Conservation (phyloP, 164 flowering plant species). For the Magnolia sinica region DNA sequence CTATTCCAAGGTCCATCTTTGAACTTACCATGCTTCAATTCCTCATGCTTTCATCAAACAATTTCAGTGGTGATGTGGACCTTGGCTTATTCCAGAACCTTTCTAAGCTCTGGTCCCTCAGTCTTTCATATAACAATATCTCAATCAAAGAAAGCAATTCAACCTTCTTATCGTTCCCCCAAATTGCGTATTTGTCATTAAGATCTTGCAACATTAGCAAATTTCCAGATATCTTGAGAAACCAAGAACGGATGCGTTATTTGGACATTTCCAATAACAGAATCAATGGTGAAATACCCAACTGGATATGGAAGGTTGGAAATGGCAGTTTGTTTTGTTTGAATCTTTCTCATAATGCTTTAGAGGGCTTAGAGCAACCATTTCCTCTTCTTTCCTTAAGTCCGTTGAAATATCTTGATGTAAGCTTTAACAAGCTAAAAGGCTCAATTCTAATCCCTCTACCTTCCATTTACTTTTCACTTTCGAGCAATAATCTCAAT, state of each 20-base stretch:
- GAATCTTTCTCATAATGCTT: conserved; percentile 3
- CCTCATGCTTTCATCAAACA: background rate
- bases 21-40: background rate
- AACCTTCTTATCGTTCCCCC: background rate
- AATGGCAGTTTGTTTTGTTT: rapidly evolving
- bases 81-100: background rate
- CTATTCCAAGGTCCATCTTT: background rate
- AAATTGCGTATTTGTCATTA: background rate
- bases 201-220: conserved; percentile 13
- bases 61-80: background rate
- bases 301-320: background rate
- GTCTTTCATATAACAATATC: background rate
- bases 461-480: background rate
- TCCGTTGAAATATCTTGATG: background rate
- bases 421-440: conserved; percentile 11
- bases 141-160: background rate
- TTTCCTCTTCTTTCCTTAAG: background rate
- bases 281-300: background rate
- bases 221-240: conserved; percentile 16
- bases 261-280: conserved; percentile 4
- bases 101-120: background rate
- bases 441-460: conserved; percentile 12
- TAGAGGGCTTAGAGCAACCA: background rate
- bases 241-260: background rate
- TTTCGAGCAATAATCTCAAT: background rate